phyloP scores from a whole-genome alignment of 306 rosid species.

The Sicyos edulis region DNA sequence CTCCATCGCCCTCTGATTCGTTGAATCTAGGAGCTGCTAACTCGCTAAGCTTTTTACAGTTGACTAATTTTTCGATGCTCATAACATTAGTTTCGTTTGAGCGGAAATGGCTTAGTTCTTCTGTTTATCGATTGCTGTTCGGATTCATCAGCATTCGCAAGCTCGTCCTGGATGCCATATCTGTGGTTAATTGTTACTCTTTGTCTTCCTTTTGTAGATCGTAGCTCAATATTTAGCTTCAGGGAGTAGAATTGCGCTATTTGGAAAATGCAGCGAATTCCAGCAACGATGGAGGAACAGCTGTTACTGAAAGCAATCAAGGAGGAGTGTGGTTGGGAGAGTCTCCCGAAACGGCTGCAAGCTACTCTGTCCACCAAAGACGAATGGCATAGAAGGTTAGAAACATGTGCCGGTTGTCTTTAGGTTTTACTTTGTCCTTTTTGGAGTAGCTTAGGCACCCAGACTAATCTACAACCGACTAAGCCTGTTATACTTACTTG shows the following conservation, averaged over 20 bases:
- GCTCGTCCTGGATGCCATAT: not conserved
- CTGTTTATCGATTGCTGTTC: not conserved
- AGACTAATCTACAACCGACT: too few relatives aligned
- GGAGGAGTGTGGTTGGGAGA: conserved; percentile 85
- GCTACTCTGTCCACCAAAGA: conserved; percentile 60
- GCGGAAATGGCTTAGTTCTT: not conserved
- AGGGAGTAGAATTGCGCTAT: conserved; percentile 28
- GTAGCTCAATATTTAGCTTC: conserved; percentile 1
- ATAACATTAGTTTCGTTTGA: not conserved
- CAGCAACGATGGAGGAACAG: conserved; percentile 58
- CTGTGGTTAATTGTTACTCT: not conserved
- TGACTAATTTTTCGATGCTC: not conserved
- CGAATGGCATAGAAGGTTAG: conserved; percentile 85
- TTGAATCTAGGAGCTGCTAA: not conserved
- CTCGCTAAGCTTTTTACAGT: not conserved
- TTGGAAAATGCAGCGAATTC: conserved; percentile 58
- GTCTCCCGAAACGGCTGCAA: conserved; percentile 74
- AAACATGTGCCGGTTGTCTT: not conserved
- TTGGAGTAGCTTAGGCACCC: too few relatives aligned
- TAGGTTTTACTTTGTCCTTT: not conserved
- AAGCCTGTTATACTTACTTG: too few relatives aligned
- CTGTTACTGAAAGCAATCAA: conserved; percentile 60
- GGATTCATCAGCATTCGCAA: not conserved
- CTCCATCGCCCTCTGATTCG: not conserved
- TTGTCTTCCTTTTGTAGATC: not conserved